These are phyloP conservation scores for Ramichloridium luteum DNA, from an alignment of 2,329 filamentous ascomycete genomes.

Conservation along the genomic window DNA sequence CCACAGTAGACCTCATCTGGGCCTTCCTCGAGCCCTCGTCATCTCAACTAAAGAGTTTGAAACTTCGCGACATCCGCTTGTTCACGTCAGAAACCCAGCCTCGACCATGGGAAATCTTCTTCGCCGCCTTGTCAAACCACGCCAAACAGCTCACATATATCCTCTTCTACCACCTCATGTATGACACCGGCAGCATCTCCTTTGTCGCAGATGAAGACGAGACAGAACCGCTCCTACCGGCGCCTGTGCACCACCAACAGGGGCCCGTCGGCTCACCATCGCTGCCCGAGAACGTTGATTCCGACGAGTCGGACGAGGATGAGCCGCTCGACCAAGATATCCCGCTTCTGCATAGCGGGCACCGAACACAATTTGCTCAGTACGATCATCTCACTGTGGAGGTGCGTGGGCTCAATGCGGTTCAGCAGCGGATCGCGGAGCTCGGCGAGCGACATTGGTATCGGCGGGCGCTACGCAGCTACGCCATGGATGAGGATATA, in stretches of 20 bases:
- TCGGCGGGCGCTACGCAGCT: slow-evolving; percentile 15
- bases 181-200: slow-evolving; percentile 15
- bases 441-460: slow-evolving; percentile 20
- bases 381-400: slow-evolving; percentile 17
- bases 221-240: slow-evolving; percentile 8
- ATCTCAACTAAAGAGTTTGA: slow-evolving; percentile 16
- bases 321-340: slow-evolving; percentile 4
- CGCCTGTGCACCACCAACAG: no score
- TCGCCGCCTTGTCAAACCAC: slow-evolving; percentile 14
- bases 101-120: slow-evolving; percentile 17
- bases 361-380: slow-evolving; percentile 11
- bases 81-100: slow-evolving; percentile 5
- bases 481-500: slow-evolving; percentile 20
- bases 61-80: slow-evolving; percentile 21
- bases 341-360: slow-evolving; percentile 7
- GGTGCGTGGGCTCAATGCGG: slow-evolving; percentile 9
- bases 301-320: no score
- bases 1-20: slow-evolving; percentile 12
- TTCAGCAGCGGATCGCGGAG: slow-evolving; percentile 10
- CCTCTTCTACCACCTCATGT: slow-evolving; percentile 19
- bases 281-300: no score
- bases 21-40: slow-evolving; percentile 14
- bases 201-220: slow-evolving; percentile 14
- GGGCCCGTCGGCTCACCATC: no score
- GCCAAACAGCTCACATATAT: slow-evolving; percentile 16